A percentile compares a stretch with the other conserved stretches of the same genome.
Conservation (phyloP, 257 asterid genomes). For the Cordia subcordata region DNA sequence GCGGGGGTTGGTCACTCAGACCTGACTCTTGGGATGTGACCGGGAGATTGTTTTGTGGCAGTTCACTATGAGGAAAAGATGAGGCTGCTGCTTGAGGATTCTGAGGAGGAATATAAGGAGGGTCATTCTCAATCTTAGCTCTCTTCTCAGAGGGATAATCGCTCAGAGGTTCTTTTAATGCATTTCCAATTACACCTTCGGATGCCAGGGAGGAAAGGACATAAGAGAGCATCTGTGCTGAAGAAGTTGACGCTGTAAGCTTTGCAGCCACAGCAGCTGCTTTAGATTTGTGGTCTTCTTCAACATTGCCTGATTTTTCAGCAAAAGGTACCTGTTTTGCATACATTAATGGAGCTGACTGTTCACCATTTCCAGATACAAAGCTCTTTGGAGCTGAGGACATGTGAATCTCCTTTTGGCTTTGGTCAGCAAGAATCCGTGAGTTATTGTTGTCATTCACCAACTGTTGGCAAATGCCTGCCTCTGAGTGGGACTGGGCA, state of each 20-base stretch:
- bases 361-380: constrained; percentile 34
- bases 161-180: constrained; percentile 28
- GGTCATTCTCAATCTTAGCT: constrained; percentile 54
- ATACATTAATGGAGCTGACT: constrained; percentile 54
- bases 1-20: constrained; percentile 51
- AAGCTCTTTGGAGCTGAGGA: constrained; percentile 30
- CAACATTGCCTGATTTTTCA: constrained; percentile 37
- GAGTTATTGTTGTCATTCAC: constrained; percentile 24
- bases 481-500: constrained; percentile 62
- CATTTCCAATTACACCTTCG: constrained; percentile 65
- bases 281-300: constrained; percentile 58
- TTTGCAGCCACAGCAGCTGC: constrained; percentile 92
- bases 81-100: constrained; percentile 28
- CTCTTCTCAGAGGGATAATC: constrained; percentile 64
- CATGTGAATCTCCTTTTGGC: constrained; percentile 24
- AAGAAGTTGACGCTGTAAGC: constrained; percentile 76
- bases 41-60: constrained; percentile 26
- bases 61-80: constrained; percentile 23
- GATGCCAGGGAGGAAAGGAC: constrained; percentile 84
- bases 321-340: constrained; percentile 42
- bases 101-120: constrained; percentile 39
- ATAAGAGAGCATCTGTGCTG: constrained; percentile 78
- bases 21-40: constrained; percentile 27
- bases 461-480: constrained; percentile 37
- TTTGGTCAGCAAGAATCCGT: constrained; percentile 28